Evolutionary conservation across 2,329 filamentous ascomycete genomes (phyloP).

Genomic region (Fusarium sp.): DNA sequence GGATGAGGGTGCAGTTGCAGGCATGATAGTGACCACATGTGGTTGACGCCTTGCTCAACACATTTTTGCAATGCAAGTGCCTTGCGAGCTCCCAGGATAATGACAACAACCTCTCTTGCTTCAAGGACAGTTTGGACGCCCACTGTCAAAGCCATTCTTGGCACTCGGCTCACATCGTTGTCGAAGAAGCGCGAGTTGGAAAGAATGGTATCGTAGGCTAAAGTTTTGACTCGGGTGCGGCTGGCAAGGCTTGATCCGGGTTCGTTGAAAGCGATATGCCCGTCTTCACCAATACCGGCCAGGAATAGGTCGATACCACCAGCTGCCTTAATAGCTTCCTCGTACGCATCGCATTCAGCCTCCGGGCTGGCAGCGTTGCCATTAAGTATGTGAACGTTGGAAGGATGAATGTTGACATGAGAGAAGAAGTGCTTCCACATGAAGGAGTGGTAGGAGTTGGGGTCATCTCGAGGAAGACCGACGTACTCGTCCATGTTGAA

Average conservation of each 20-base stretch:
- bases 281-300: constrained; percentile 86
- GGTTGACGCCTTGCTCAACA: constrained; percentile 84
- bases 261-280: constrained; percentile 92
- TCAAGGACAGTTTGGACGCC: constrained; percentile 87
- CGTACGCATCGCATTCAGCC: constrained; percentile 82
- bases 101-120: constrained; percentile 83
- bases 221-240: constrained; percentile 85
- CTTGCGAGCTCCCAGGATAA: constrained; percentile 86
- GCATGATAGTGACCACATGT: constrained; percentile 90
- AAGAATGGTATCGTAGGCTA: constrained; percentile 87
- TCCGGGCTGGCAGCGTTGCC: constrained; percentile 82
- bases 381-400: constrained; percentile 86
- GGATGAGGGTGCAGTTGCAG: constrained; percentile 85
- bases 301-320: constrained; percentile 90
- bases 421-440: constrained; percentile 96
- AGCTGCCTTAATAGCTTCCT: constrained; percentile 77
- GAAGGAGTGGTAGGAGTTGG: constrained; percentile 89
- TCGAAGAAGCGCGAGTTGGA: constrained; percentile 89
- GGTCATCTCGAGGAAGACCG: constrained; percentile 83
- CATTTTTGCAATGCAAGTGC: constrained; percentile 82
- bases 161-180: constrained; percentile 79
- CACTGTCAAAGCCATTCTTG: constrained; percentile 85
- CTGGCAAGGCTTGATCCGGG: constrained; percentile 83
- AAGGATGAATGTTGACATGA: constrained; percentile 82
- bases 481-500: constrained; percentile 98